These are phyloP conservation scores for Saccharomyces pastorianus DNA, from an alignment of 1,139 yeast species.

Conservation along the genomic window DNA sequence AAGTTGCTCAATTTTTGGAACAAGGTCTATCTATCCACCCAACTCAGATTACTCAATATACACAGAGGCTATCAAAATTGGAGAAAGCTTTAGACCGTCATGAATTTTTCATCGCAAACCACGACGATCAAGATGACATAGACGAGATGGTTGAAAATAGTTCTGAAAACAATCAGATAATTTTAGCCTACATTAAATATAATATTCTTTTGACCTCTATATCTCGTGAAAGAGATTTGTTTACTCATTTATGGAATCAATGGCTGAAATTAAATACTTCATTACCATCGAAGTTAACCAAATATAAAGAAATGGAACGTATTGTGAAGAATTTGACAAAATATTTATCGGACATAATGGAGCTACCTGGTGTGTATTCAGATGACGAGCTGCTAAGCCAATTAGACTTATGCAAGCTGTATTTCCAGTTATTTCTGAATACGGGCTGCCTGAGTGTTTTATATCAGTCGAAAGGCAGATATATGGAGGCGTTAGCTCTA, in stretches of 20 bases:
- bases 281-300: slow-evolving; percentile 39
- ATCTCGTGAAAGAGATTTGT: slow-evolving; percentile 57
- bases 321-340: slow-evolving; percentile 23
- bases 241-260: slow-evolving; percentile 33
- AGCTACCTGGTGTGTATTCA: slow-evolving; percentile 84
- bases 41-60: slow-evolving; percentile 37
- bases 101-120: slow-evolving; percentile 37
- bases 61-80: slow-evolving; percentile 44
- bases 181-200: slow-evolving; percentile 68
- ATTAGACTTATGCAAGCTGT: slow-evolving; percentile 34
- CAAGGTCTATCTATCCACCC: slow-evolving; percentile 27
- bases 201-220: slow-evolving; percentile 57
- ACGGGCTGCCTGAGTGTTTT: slow-evolving; percentile 25
- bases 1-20: slow-evolving; percentile 51
- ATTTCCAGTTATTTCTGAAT: slow-evolving; percentile 18
- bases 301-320: slow-evolving; percentile 28
- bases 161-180: slow-evolving; percentile 66
- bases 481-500: slow-evolving; percentile 27
- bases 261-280: slow-evolving; percentile 30
- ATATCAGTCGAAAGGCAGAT: slow-evolving; percentile 24
- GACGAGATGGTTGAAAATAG: slow-evolving; percentile 33
- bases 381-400: slow-evolving; percentile 61
- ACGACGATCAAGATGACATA: slow-evolving; percentile 32
- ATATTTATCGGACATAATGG: slow-evolving; percentile 48
- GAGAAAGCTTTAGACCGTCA: slow-evolving; percentile 50